Base-by-base conservation (phyloP, 2,329 filamentous ascomycete species). In the Xylariales sp. region DNA sequence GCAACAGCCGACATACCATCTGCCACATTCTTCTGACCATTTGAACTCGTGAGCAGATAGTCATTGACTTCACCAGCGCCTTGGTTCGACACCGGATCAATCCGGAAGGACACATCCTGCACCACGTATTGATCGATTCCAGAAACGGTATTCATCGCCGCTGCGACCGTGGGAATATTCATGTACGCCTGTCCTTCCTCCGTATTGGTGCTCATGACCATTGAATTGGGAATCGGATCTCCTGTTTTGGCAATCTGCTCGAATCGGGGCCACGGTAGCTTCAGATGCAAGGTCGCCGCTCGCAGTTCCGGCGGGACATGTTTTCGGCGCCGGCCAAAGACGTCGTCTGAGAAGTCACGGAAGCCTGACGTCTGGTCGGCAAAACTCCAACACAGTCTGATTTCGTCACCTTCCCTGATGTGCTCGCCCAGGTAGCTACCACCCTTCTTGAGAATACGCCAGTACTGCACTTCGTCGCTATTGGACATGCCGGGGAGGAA, bases 191-290 rank as follows among this genome's bases (percentile, higher is more conserved):
- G n/a, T n/a, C 24, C n/a, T 8, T 27, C 24, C 8, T n/a, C n/a
- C 8, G 24, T n/a, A 8, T 8, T n/a, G 24, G 24, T 8, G 24
- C 24, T 27, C 24, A 27, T 27, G 24, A 27, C 8, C 24, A 27
- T 27, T 8, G 8, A 8, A n/a, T 27, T 27, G 24, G 24, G 8
- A 8, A n/a, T 8, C n/a, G 24, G 24, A 27, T 8, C 24, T n/a
- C 8, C 24, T 27, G 24, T 18, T 35, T 16, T 16, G 14, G 14
- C 19, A 21, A 20, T 12, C 14, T n/a, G 14, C 32, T 35, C 32
- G 32, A 35, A 35, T n/a, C 32, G 32, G 12, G 32, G 32, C 32
- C 32, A 35, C 14, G 32, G 32, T 7, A 35, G 14, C 32, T 35
- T 35, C 8, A 35, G 14, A 20, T 18, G 20, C 16, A 35, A 12